phyloP scores from a whole-genome alignment of 805 yeast genomes.

The Suhomyces faveliae region DNA sequence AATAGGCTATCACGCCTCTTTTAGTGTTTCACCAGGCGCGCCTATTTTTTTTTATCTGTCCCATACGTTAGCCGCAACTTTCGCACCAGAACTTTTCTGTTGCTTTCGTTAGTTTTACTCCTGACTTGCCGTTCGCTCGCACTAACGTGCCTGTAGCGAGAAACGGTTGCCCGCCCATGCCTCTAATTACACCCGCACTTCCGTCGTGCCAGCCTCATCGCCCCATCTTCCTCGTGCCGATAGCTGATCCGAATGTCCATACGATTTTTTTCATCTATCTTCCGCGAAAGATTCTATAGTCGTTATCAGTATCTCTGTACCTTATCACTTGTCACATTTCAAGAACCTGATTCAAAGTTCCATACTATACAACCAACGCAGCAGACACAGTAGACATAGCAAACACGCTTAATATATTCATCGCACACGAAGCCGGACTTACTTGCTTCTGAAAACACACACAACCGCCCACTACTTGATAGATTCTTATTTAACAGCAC shows the following conservation, averaged over 20 bases:
- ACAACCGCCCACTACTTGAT: not conserved
- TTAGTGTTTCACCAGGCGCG: not conserved
- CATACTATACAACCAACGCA: not conserved
- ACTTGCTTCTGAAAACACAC: not conserved
- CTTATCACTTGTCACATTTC: not conserved
- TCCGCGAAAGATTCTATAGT: not conserved
- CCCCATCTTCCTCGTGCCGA: not conserved
- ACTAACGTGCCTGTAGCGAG: not conserved
- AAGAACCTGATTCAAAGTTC: not conserved
- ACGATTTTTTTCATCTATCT: not conserved
- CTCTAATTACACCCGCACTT: not conserved
- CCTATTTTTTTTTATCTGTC: not conserved
- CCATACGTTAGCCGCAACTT: not conserved
- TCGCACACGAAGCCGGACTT: not conserved
- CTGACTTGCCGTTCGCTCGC: not conserved
- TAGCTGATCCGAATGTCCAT: not conserved
- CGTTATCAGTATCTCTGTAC: not conserved
- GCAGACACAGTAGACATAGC: not conserved
- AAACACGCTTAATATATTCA: not conserved
- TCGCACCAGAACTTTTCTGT: not conserved
- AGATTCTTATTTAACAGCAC: not conserved
- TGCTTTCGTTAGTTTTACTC: not conserved
- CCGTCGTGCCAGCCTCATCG: constrained; percentile 1
- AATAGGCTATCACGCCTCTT: not conserved
- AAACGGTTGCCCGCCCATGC: not conserved